phyloP scores from a whole-genome alignment of 148 eudicot genomes.

The Vaccinium myrtillus region DNA sequence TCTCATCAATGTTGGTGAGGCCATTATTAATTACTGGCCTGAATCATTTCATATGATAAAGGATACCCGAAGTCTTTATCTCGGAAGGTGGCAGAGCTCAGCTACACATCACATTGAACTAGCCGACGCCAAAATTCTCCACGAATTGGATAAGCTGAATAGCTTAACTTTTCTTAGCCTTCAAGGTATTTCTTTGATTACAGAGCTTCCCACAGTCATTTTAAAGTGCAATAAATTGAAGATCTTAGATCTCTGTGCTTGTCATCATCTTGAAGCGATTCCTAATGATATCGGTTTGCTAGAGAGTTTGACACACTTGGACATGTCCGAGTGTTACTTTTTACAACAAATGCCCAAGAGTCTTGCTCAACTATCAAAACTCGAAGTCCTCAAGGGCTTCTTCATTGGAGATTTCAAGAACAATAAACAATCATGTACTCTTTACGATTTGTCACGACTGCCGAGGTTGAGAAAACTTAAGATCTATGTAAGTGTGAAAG shows the following conservation, averaged over 20 bases:
- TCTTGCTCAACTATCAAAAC: constrained; percentile 19
- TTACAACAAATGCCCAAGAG: constrained; percentile 32
- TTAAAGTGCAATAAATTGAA: constrained; percentile 17
- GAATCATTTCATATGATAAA: constrained; percentile 31
- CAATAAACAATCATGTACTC: constrained; percentile 16
- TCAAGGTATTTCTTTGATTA: constrained; percentile 14
- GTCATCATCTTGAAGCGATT: constrained; percentile 33
- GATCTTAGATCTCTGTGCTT: constrained; percentile 38
- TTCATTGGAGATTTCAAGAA: constrained; percentile 15
- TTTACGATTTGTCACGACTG: constrained; percentile 28
- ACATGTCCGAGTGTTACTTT: constrained; percentile 14
- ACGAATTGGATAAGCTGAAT: constrained; percentile 14
- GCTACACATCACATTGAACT: constrained; percentile 34
- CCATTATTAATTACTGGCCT: constrained; percentile 10
- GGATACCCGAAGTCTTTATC: constrained; percentile 23
- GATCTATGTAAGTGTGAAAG: constrained; percentile 21
- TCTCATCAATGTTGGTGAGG: constrained; percentile 22
- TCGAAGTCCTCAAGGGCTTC: constrained; percentile 43
- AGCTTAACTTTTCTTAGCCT: constrained; percentile 32
- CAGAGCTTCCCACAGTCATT: constrained; percentile 12
- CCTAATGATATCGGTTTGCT: constrained; percentile 28
- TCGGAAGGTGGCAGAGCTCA: constrained; percentile 46
- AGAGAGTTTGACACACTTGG: constrained; percentile 36
- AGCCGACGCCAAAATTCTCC: constrained; percentile 17
- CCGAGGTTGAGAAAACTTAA: constrained; percentile 25